A percentile compares a stretch with the other conserved stretches of the same genome.
These are phyloP conservation scores for Gloeophyllum trabeum DNA, from an alignment of 768 basidiomycete species.

Conservation along the genomic window DNA sequence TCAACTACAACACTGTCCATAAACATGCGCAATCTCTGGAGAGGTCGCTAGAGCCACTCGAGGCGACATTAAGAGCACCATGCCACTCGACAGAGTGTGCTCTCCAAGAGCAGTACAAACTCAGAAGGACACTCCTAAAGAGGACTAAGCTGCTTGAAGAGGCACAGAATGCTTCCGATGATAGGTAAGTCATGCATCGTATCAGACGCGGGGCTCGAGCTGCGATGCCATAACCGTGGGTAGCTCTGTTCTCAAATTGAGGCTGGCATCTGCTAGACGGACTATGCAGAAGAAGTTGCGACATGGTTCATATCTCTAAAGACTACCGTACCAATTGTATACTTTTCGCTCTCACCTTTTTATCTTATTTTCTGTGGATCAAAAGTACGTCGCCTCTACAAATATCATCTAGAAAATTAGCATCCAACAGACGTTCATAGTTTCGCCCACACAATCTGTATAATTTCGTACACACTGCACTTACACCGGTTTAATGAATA, in stretches of 20 bases:
- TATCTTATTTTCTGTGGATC: too few species aligned
- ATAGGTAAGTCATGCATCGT: slow-evolving; percentile 39
- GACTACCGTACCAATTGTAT: too few species aligned
- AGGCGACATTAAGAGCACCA: too few species aligned
- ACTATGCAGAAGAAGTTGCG: too few species aligned
- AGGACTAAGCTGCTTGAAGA: slow-evolving; percentile 16
- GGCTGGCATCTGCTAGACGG: background rate
- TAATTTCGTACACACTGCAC: background rate
- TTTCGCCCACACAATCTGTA: background rate
- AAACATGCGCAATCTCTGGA: too few species aligned
- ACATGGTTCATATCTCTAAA: too few species aligned
- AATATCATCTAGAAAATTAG: background rate
- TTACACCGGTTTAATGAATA: background rate
- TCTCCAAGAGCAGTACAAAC: too few species aligned
- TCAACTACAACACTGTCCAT: too few species aligned
- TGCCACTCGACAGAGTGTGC: too few species aligned
- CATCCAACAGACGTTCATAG: background rate
- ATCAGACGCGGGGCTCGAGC: slow-evolving; percentile 61
- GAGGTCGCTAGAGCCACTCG: too few species aligned
- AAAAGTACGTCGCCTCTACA: too few species aligned
- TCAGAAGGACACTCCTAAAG: slow-evolving; percentile 1
- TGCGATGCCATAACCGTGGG: slow-evolving; percentile 40
- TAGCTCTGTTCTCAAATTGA: background rate
- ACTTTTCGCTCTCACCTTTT: too few species aligned
- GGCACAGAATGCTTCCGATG: slow-evolving; percentile 33